Conservation (phyloP, 306 rosid genomes). For the Casuarina equisetifolia region DNA sequence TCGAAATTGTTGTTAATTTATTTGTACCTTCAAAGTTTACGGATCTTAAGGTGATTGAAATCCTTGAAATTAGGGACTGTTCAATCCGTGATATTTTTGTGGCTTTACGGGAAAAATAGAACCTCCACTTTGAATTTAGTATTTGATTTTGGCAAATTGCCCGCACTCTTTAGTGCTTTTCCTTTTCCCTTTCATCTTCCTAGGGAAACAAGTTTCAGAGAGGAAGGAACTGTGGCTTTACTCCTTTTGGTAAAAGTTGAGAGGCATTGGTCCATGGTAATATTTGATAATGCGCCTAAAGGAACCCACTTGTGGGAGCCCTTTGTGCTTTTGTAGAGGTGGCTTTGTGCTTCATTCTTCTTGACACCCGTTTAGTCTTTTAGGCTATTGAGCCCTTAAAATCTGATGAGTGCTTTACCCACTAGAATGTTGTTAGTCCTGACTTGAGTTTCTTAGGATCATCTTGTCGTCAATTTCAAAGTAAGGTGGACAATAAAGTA, state of each 20-base stretch:
- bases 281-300: not conserved
- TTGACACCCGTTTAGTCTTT: not conserved
- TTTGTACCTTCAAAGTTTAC: not conserved
- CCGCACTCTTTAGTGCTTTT: no score
- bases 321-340: not conserved
- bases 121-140: not conserved
- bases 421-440: no score
- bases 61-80: not conserved
- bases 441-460: no score
- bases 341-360: not conserved
- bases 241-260: not conserved
- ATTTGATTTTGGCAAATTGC: not conserved
- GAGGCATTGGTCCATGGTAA: not conserved
- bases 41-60: not conserved
- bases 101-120: not conserved
- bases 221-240: not conserved
- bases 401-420: no score
- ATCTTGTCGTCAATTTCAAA: no score
- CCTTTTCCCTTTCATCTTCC: not conserved
- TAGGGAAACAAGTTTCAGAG: not conserved
- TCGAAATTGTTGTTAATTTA: not conserved
- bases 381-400: no score
- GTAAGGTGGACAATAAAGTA: no score
- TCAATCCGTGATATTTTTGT: not conserved
- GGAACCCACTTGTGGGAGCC: not conserved